A percentile compares a stretch with the other conserved stretches of the same genome.
Evolutionary conservation across 805 yeast species (phyloP).

Genomic region (Candida alai): DNA sequence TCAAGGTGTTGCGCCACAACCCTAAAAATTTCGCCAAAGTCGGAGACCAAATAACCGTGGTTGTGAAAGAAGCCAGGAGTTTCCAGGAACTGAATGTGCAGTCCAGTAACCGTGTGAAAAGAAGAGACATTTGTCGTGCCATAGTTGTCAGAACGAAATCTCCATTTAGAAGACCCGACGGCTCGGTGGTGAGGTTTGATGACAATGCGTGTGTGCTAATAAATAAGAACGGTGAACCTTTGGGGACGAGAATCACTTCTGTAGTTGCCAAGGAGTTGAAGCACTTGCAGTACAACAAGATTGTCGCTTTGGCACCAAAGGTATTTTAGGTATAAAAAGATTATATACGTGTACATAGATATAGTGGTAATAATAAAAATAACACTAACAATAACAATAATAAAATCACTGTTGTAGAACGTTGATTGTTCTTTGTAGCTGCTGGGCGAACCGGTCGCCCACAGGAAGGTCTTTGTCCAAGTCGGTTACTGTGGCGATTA

Average conservation of each 20-base stretch:
- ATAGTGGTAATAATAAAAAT: no score
- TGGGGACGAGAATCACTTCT: constrained; percentile 88
- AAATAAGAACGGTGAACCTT: constrained; percentile 88
- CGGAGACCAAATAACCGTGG: constrained; percentile 93
- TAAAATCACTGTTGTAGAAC: constrained; percentile 1
- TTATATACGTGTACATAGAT: constrained; percentile 5
- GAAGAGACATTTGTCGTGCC: constrained; percentile 95
- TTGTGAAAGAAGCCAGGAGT: constrained; percentile 87
- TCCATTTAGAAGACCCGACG: constrained; percentile 74
- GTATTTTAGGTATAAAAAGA: constrained; percentile 17
- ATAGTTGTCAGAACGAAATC: constrained; percentile 92
- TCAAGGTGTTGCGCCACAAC: constrained; percentile 86
- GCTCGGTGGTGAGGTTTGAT: constrained; percentile 80
- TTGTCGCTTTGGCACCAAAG: constrained; percentile 88
- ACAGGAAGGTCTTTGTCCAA: no score
- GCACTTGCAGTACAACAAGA: constrained; percentile 78
- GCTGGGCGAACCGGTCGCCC: no score
- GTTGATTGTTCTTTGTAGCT: constrained; percentile 4
- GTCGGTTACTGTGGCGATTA: no score
- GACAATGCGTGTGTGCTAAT: constrained; percentile 96
- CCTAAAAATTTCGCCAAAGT: constrained; percentile 79
- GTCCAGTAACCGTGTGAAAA: constrained; percentile 76
- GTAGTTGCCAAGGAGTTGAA: constrained; percentile 89
- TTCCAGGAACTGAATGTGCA: constrained; percentile 69
- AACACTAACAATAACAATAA: no score